Base-by-base conservation (phyloP, 345 rosid species). In the Capsella bursapastoris region DNA sequence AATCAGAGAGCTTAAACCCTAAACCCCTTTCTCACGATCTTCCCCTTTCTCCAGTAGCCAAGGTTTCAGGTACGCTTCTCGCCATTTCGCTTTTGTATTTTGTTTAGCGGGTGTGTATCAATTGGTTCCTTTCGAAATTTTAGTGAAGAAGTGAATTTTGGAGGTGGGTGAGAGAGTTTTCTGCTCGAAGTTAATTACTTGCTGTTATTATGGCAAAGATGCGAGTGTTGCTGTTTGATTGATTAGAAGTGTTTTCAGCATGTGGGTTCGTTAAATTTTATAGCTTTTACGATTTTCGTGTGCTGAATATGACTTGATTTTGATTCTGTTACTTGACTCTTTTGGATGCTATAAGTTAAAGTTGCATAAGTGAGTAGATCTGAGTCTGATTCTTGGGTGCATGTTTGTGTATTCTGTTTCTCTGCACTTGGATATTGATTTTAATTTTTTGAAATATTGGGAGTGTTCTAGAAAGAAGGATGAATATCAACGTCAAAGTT, bases 401-500 rank as follows among this genome's bases (percentile, higher is more conserved):
- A 6, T 57, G 28, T 38, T 49, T 41, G 8, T 60, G 0, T 56
- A 8, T 5, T 55, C 1, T 52, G 57, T 44, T 73, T 48, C 8
- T 1, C 9, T 6, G 25, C 25, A 22, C 50, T 34, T 62, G 7
- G 22, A 38, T 52, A 62, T 61, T 63, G 69, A 66, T 31, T 34
- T 32, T 32, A 7, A 8, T 32, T 1, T 18, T 2, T 8, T 22
- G 14, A 43, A 12, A 12, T 22, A 13, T 63, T 12, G 44, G 37
- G 43, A 16, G 6, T 66, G 22, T 43, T 52, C 0, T 8, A 52
- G 32, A 15, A 18, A 66, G 8, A 38, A 4, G 31, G 61, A 85
- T 83, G 89, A 85, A 81, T 73, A 55, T 85, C 68, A 83, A 90
- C 63, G 85, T 87, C 48, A 93, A 86, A 82, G 89, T 93, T 59